Conservation (phyloP, 169 alveolate genomes). For the Cryptosporidium viatorum region DNA sequence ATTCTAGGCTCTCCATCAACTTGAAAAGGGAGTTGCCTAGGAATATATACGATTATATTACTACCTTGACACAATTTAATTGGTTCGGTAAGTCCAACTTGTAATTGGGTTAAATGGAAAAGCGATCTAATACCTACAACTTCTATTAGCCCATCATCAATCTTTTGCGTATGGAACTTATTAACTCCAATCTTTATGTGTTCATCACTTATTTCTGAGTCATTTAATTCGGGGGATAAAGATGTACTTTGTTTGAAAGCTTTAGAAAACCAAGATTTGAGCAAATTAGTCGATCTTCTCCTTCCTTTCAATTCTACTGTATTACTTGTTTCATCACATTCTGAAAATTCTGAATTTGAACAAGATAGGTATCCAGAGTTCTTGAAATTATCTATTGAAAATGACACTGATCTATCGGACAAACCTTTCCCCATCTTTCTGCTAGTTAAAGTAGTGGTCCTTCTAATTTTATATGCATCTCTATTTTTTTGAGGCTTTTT, state of each 20-base stretch:
- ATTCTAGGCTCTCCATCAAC: slow-evolving; percentile 81
- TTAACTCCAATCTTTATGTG: neutral
- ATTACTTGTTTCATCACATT: neutral
- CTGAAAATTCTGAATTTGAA: slow-evolving; percentile 16
- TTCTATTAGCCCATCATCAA: slow-evolving; percentile 83
- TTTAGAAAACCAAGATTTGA: slow-evolving; percentile 31
- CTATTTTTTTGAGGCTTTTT: slow-evolving; percentile 28
- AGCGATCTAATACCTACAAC: slow-evolving; percentile 82
- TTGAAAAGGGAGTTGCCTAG: slow-evolving; percentile 78
- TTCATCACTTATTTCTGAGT: neutral
- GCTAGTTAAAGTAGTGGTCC: slow-evolving; percentile 22
- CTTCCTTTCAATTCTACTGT: neutral
- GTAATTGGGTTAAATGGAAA: slow-evolving; percentile 83
- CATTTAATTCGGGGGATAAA: neutral
- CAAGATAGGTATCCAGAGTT: slow-evolving; percentile 8
- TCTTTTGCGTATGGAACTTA: slow-evolving; percentile 77
- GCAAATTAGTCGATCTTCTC: slow-evolving; percentile 14
- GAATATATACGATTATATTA: slow-evolving; percentile 70
- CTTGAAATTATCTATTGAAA: slow-evolving; percentile 21
- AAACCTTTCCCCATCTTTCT: neutral
- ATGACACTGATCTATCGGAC: slow-evolving; percentile 61
- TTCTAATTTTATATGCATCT: neutral
- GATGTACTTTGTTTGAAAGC: slow-evolving; percentile 8
- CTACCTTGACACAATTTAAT: slow-evolving; percentile 79
- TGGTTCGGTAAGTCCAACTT: slow-evolving; percentile 81